A percentile compares a stretch with the other conserved stretches of the same genome.
Conservation (phyloP, 2,329 filamentous ascomycete genomes). For the Xylaria polymorpha region DNA sequence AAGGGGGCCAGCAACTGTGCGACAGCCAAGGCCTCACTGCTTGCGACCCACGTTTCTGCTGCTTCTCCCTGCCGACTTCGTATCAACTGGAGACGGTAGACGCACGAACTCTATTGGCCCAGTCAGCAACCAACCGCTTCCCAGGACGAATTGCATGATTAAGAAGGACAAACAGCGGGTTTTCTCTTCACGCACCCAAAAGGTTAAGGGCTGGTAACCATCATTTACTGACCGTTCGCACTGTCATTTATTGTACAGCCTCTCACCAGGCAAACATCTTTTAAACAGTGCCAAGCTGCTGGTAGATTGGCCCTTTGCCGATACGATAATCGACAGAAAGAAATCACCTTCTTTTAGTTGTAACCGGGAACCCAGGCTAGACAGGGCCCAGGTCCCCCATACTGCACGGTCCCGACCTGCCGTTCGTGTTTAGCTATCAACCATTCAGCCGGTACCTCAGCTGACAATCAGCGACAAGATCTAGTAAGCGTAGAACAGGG, state of each 20-base stretch:
- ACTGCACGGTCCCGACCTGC: conserved; percentile 42
- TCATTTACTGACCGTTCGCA: conserved; percentile 14
- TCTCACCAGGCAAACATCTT: conserved; percentile 6
- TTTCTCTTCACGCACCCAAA: conserved; percentile 22
- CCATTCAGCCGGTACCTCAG: conserved; percentile 48
- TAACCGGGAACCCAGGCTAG: conserved; percentile 30
- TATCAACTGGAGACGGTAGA: conserved; percentile 30
- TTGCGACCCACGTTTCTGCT: conserved; percentile 33
- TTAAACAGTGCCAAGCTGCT: conserved; percentile 15
- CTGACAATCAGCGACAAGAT: conserved; percentile 41
- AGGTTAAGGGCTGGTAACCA: conserved; percentile 7
- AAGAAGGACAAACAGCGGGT: conserved; percentile 27
- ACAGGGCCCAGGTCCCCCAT: conserved; percentile 36
- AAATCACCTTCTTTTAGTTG: conserved; percentile 1
- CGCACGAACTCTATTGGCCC: conserved; percentile 27
- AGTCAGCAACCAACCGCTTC: conserved; percentile 30
- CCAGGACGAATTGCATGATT: conserved; percentile 23
- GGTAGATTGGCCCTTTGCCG: conserved; percentile 14
- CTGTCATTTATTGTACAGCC: conserved; percentile 7
- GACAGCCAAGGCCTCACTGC: conserved; percentile 31
- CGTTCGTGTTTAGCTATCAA: conserved; percentile 40
- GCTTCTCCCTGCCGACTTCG: conserved; percentile 27
- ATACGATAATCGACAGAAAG: conserved; percentile 18
- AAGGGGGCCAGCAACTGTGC: conserved; percentile 29
- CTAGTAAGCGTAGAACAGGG: conserved; percentile 32